Base-by-base conservation (phyloP, 2,329 filamentous ascomycete genomes). In the Paradendryphiella salina region DNA sequence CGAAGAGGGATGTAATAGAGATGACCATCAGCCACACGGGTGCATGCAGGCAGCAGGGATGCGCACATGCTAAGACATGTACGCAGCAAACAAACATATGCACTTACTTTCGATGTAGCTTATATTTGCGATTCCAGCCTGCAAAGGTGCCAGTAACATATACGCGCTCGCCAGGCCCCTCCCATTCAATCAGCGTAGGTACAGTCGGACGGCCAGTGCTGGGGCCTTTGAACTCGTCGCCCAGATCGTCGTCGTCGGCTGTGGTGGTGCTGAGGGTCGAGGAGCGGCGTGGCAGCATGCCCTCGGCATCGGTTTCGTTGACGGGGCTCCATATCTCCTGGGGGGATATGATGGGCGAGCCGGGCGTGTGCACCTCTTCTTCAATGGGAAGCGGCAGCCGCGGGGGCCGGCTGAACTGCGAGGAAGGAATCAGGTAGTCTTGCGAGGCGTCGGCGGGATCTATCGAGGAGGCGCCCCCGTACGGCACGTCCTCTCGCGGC, bases 121-220 rank as follows among this genome's bases (percentile, higher is more conserved):
- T 85, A 71, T 92, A 95, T 76, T 97, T 97, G 72, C 88, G 87
- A 75, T 95, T 91, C 94, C 94, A 99, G 21, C 93, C 89, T 64
- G 96, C 95, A 70, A 97, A 96, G 15, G 94, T 97, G 59, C 93
- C 93, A 0, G 94, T 99, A 37, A 99, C 91, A 72, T 96, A 99
- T 58, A 97, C 85, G 74, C 92, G 95, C 50, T 96, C 89, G 51
- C 89, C 92, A 44, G 85, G 85, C 7, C 84, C 82, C 59, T 82
- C 83, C 94, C 94, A 99, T 74, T 95, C 89, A 51, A 99, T 85
- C 50, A 83, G 78, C 1, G 90, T 96, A 1, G 90, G 89, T 34
- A 97, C 89, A 6, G 89, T 89, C 32, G 88, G 87, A 56, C 86
- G 83, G 65, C 89, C 86, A 2, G 60, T 60, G 28, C 89, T 84